Evolutionary conservation across 2,329 filamentous ascomycete genomes (phyloP).

Genomic region (Fusarium sp.): DNA sequence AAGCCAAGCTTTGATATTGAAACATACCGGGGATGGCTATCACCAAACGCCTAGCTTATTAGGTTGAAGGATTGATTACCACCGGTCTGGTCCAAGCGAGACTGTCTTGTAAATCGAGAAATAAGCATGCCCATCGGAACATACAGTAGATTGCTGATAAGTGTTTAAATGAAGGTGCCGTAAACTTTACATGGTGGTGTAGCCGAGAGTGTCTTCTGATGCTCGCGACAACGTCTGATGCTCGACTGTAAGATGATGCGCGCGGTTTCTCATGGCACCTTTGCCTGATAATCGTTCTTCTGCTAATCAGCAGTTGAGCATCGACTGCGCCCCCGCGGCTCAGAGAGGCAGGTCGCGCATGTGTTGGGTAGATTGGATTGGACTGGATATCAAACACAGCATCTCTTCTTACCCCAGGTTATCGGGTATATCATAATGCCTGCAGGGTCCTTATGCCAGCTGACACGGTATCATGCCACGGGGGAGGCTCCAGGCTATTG

Average conservation of each 20-base stretch:
- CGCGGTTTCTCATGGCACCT: background rate
- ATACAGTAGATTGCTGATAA: background rate
- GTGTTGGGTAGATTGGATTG: background rate
- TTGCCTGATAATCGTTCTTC: slow-evolving; percentile 4
- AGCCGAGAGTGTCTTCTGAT: slow-evolving; percentile 21
- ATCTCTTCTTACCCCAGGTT: slow-evolving; percentile 31
- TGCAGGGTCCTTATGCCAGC: slow-evolving; percentile 22
- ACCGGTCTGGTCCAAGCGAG: background rate
- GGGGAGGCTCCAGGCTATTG: slow-evolving; percentile 17
- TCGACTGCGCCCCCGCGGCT: slow-evolving; percentile 19
- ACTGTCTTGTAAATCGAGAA: slow-evolving; percentile 1
- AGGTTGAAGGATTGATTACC: background rate
- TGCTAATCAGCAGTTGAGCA: slow-evolving; percentile 21
- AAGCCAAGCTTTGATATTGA: slow-evolving; percentile 4
- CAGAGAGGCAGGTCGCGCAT: slow-evolving; percentile 17
- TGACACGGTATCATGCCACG: slow-evolving; percentile 34
- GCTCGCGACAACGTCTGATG: background rate
- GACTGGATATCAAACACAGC: slow-evolving; percentile 8
- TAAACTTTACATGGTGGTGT: slow-evolving; percentile 2
- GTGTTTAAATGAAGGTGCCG: background rate
- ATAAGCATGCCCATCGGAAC: background rate
- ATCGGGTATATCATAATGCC: slow-evolving; percentile 16
- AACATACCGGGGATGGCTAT: background rate
- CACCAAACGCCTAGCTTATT: slow-evolving; percentile 4
- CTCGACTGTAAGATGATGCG: slow-evolving; percentile 7